Conservation (phyloP, 495 filamentous ascomycete genomes). For the Lentithecium fluviatile region DNA sequence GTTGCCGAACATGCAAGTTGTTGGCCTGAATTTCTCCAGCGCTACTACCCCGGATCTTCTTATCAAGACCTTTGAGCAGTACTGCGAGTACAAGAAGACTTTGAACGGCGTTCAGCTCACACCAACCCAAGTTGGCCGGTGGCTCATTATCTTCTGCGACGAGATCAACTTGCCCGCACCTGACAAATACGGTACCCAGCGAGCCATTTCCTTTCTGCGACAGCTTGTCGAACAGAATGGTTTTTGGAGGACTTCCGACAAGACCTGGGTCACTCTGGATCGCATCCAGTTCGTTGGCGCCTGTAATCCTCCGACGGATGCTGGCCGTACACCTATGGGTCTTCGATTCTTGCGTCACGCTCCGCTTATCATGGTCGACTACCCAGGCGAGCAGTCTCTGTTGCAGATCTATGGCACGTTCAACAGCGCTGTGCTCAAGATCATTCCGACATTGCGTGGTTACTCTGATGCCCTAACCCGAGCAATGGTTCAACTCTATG, state of each 20-base stretch:
- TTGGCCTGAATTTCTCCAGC: slow-evolving; percentile 98
- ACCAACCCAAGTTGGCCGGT: slow-evolving; percentile 92
- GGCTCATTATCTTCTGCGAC: slow-evolving; percentile 98
- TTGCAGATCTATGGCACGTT: slow-evolving; percentile 98
- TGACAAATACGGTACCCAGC: slow-evolving; percentile 95
- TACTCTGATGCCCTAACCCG: slow-evolving; percentile 93
- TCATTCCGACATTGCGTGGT: slow-evolving; percentile 89
- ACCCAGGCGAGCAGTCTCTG: slow-evolving; percentile 91
- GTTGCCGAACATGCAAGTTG: slow-evolving; percentile 96
- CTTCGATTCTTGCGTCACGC: slow-evolving; percentile 91
- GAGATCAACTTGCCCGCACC: slow-evolving; percentile 99
- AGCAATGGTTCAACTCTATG: slow-evolving; percentile 95
- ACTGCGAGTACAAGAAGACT: slow-evolving; percentile 99
- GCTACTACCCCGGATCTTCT: slow-evolving; percentile 96
- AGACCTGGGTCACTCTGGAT: slow-evolving; percentile 96
- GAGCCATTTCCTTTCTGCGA: slow-evolving; percentile 92
- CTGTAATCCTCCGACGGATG: slow-evolving; percentile 98
- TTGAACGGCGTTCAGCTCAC: slow-evolving; percentile 94
- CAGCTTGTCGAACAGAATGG: slow-evolving; percentile 98
- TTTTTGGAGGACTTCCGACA: slow-evolving; percentile 97
- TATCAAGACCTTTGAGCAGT: slow-evolving; percentile 98
- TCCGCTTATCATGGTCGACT: slow-evolving; percentile 98
- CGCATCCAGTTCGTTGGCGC: slow-evolving; percentile 98
- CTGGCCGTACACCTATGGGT: slow-evolving; percentile 90
- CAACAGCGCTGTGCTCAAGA: slow-evolving; percentile 94